These are phyloP conservation scores for Teratosphaeria nubilosa DNA, from an alignment of 2,329 filamentous ascomycete species.

Conservation along the genomic window DNA sequence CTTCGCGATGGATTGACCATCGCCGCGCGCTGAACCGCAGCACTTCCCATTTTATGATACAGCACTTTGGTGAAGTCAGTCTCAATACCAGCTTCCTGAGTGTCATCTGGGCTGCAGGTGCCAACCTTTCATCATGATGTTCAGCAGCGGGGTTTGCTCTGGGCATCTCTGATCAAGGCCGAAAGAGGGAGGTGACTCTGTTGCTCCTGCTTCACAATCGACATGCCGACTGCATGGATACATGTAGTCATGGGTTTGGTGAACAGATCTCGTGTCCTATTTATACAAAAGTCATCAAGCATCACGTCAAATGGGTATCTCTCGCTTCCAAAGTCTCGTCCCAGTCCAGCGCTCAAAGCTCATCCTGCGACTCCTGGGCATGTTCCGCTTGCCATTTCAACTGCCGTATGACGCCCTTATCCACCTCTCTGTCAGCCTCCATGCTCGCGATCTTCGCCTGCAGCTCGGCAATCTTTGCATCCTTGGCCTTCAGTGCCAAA, in stretches of 20 bases:
- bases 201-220: neutral
- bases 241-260: neutral
- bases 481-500: conserved; percentile 51
- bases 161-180: neutral
- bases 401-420: conserved; percentile 28
- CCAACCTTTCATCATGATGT: neutral
- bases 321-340: neutral
- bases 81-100: neutral
- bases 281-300: neutral
- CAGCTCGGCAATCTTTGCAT: conserved; percentile 53
- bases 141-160: neutral
- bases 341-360: neutral
- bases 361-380: neutral
- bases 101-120: neutral
- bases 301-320: neutral
- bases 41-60: neutral
- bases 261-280: neutral
- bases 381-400: conserved; percentile 21
- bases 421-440: conserved; percentile 46
- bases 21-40: neutral
- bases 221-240: neutral
- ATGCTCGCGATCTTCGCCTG: conserved; percentile 49
- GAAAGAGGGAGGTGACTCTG: neutral
- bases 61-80: neutral
- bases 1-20: neutral